Evolutionary conservation across 2,329 filamentous ascomycete genomes (phyloP), one percentile per base, ranked within the genome.

Genomic region (Furcasterigmium sp.): DNA sequence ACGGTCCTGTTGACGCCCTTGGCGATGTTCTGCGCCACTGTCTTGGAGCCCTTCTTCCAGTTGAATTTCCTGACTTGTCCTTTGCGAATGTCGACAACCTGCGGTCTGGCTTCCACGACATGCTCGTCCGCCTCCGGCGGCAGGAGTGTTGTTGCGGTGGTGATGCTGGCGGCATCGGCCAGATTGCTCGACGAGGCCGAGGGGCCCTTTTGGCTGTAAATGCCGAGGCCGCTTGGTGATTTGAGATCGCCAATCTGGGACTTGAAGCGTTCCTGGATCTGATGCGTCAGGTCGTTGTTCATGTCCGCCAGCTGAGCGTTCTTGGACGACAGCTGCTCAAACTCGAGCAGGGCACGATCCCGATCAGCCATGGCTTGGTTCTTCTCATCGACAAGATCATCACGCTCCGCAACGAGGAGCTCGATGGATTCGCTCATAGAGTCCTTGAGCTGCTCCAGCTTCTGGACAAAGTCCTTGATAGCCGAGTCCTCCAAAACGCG

Each of bases 21-120:
- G 48, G 87, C 86, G 41, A 97, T 87, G 58, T 91, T 91, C 64
- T 96, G 95, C 21, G 91, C 91, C 55, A 97, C 84, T 44, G 87
- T 91, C 66, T 95, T 91, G 30, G 88, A 88, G 30, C 90, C 90
- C 72, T 94, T 95, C 76, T 96, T 95, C 91, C 93, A 97, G 68
- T 95, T 95, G 68, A 96, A 96, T 63, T 96, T 97, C 70, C 90
- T 95, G 42, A 85, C 82, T 60, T 95, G 90, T 23, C 87, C 90
- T 68, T 96, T 97, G 55, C 90, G 83, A 49, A 97, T 94, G 56
- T 93, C 94, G 47, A 97, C 87, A 26, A 97, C 87, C 47, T 95
- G 93, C n/a, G 93, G 91, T 3, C 88, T 86, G 21, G 82, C 74
- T 49, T 81, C 77, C n/a, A 81, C 63, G 44, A 80, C 73, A 0